A percentile compares a stretch with the other conserved stretches of the same genome.
Conservation (phyloP, 2,329 filamentous ascomycete species). For the Aspergillus awamori region DNA sequence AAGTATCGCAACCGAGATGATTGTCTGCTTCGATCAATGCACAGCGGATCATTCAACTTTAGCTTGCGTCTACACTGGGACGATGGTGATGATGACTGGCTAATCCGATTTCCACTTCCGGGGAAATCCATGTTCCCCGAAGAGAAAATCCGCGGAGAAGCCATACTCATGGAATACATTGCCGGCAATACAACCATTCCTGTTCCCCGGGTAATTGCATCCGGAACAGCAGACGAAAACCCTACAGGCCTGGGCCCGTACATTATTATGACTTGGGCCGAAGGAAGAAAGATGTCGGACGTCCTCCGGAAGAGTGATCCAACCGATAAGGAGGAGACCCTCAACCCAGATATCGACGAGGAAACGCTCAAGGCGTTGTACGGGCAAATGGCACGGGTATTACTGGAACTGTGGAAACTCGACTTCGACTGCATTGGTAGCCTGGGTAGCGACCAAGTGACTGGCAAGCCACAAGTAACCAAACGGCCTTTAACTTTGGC, state of each 20-base stretch:
- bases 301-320: neutral
- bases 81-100: slow-evolving; percentile 16
- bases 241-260: slow-evolving; percentile 14
- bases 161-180: slow-evolving; percentile 8
- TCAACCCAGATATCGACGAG: neutral
- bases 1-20: slow-evolving; percentile 15
- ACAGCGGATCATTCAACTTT: slow-evolving; percentile 19
- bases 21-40: slow-evolving; percentile 12
- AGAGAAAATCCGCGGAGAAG: slow-evolving; percentile 17
- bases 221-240: slow-evolving; percentile 4
- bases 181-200: slow-evolving; percentile 10
- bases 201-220: slow-evolving; percentile 11
- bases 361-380: slow-evolving; percentile 3
- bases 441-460: neutral
- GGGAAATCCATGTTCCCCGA: slow-evolving; percentile 18
- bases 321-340: neutral
- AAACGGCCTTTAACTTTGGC: neutral
- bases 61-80: slow-evolving; percentile 17
- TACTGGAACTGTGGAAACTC: slow-evolving; percentile 11
- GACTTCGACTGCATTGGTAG: slow-evolving; percentile 11
- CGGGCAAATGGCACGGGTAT: slow-evolving; percentile 11
- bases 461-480: neutral
- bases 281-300: slow-evolving; percentile 13
- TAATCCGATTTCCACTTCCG: slow-evolving; percentile 17
- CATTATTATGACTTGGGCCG: slow-evolving; percentile 19